Base-by-base conservation (phyloP, 2,329 filamentous ascomycete genomes). In the Plectosphaerella plurivora region DNA sequence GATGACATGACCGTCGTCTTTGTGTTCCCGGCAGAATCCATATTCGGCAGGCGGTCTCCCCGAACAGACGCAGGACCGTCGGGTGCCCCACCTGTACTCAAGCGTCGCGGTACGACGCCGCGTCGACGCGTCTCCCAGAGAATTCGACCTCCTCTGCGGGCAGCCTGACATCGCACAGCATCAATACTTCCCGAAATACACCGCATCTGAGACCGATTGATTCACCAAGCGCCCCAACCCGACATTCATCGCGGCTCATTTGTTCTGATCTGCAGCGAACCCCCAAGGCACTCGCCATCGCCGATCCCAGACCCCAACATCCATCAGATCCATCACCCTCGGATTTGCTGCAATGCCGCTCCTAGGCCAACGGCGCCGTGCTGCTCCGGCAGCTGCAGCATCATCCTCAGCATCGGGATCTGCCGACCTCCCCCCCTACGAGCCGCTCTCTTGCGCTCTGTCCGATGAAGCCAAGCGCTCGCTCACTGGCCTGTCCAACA, bases 391-490 rank as follows among this genome's bases (percentile, higher is more conserved):
- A 15, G 37, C 37, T 7, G 15, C 37, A 8, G 37, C 37, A 14
- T 5, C 37, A n/a, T 9, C 15, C 12, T 39, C 41, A 18, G 24
- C 37, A 37, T 37, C 39, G 24, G 55, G 54, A 3, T 51, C 62
- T 5, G 56, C 66, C 20, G 61, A 68, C 14, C 63, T 81, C n/a
- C 78, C 79, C 3, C 66, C 68, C 2, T 82, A 83, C 65, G 69
- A 83, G 52, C 68, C 74, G 3, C 78, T 74, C 8, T 62, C 67
- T 10, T 76, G 69, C 52, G 71, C 76, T 6, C 72, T 82, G 55
- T 68, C 70, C 52, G 64, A 69, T 12, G 52, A 53, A 6, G 68
- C 69, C 9, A 67, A 70, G 50, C 67, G 65, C 18, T 66, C 67
- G 3, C 68, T 82, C 3, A 60, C 66, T 50, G 69, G 76, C 24